phyloP scores from a whole-genome alignment of 805 yeast genomes.

The Candida golubevii region DNA sequence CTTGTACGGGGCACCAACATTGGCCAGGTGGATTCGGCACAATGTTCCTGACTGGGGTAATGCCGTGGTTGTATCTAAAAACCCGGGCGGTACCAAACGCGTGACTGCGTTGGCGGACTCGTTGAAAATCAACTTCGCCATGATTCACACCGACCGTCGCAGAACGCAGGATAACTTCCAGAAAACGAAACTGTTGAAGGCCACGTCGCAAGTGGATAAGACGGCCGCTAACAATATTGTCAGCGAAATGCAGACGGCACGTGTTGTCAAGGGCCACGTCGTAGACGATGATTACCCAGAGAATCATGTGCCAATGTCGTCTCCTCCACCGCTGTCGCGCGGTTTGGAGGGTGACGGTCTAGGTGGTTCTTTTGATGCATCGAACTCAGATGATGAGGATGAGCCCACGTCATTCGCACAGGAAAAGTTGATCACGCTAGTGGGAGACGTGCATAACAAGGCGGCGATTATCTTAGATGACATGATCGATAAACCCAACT shows the following conservation, averaged over 20 bases:
- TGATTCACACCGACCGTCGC: constrained; percentile 98
- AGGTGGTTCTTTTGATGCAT: constrained; percentile 77
- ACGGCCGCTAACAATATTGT: constrained; percentile 64
- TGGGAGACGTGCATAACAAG: constrained; percentile 89
- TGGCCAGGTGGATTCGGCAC: constrained; percentile 93
- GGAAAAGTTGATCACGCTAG: constrained; percentile 91
- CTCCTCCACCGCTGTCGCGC: constrained; percentile 12
- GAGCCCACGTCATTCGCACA: constrained; percentile 55
- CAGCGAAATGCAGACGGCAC: constrained; percentile 87
- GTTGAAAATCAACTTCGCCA: constrained; percentile 91
- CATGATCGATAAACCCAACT: constrained; percentile 92
- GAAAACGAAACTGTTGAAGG: constrained; percentile 38
- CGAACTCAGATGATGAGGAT: constrained; percentile 84
- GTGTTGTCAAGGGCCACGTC: constrained; percentile 95
- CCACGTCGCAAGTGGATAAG: constrained; percentile 30
- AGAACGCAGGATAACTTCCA: constrained; percentile 65
- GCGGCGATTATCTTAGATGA: constrained; percentile 95
- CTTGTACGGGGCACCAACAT: constrained; percentile 91
- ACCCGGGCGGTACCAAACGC: constrained; percentile 98
- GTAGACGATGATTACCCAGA: constrained; percentile 73
- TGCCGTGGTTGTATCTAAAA: constrained; percentile 96
- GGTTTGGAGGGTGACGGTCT: constrained; percentile 49
- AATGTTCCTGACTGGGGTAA: constrained; percentile 79
- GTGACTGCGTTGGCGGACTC: constrained; percentile 98
- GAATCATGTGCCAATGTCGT: constrained; percentile 1